phyloP scores from a whole-genome alignment of 1,284 basidiomycete genomes.

The Marasmius tenuissimus region DNA sequence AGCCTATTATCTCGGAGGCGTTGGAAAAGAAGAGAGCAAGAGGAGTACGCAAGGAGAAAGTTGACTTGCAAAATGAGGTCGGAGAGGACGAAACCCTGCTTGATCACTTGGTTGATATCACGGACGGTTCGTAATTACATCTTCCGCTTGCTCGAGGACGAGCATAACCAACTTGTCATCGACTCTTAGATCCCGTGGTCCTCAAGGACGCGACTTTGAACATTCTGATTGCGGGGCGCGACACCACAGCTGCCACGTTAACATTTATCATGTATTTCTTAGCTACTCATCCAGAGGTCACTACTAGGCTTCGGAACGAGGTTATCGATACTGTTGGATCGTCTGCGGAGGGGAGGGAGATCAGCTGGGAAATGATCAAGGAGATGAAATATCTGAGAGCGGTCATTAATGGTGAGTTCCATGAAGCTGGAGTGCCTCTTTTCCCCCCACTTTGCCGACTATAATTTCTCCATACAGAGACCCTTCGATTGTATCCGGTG shows the following conservation, averaged over 20 bases:
- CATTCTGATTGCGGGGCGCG: slow-evolving; percentile 45
- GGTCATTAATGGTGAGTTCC: slow-evolving; percentile 53
- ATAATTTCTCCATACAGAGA: slow-evolving; percentile 39
- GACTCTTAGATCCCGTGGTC: slow-evolving; percentile 31
- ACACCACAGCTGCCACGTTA: slow-evolving; percentile 53
- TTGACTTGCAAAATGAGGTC: slow-evolving; percentile 18
- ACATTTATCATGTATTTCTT: slow-evolving; percentile 57
- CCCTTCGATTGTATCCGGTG: slow-evolving; percentile 56
- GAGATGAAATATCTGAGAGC: slow-evolving; percentile 60
- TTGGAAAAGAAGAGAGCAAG: slow-evolving; percentile 35
- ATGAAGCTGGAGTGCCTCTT: background rate
- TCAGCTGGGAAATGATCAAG: slow-evolving; percentile 52
- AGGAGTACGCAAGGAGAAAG: slow-evolving; percentile 16
- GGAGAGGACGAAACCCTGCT: slow-evolving; percentile 45
- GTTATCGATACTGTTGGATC: slow-evolving; percentile 47
- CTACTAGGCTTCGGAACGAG: slow-evolving; percentile 51
- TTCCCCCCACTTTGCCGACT: background rate
- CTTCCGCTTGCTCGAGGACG: background rate
- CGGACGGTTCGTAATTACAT: slow-evolving; percentile 35
- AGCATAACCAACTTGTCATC: too few species aligned
- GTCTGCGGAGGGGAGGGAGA: slow-evolving; percentile 30
- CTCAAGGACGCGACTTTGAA: slow-evolving; percentile 32
- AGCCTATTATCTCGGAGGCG: slow-evolving; percentile 49
- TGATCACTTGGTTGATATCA: slow-evolving; percentile 49
- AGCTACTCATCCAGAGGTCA: slow-evolving; percentile 46